Conservation (phyloP, 2,329 filamentous ascomycete species). For the Colletotrichum tropicale region DNA sequence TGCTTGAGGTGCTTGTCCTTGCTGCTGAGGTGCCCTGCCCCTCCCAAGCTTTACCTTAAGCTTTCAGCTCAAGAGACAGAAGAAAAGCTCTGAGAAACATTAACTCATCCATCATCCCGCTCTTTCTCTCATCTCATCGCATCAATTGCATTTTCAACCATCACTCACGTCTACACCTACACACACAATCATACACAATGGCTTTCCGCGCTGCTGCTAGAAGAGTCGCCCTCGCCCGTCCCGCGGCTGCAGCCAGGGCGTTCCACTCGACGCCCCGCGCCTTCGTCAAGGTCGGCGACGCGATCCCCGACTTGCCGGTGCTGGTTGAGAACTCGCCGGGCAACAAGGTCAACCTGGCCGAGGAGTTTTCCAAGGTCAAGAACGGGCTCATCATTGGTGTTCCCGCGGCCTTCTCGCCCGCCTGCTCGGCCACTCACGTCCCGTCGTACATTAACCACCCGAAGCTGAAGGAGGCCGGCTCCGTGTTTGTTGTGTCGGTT, state of each 20-base stretch:
- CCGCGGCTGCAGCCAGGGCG: conserved; percentile 32
- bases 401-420: conserved; percentile 74
- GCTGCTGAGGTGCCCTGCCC: neutral
- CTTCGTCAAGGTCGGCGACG: conserved; percentile 78
- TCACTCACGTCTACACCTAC: neutral
- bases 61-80: neutral
- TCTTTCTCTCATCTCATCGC: neutral
- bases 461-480: conserved; percentile 77
- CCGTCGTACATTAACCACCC: conserved; percentile 86
- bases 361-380: conserved; percentile 68
- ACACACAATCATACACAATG: conserved; percentile 28
- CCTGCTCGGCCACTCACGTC: conserved; percentile 70
- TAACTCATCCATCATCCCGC: neutral
- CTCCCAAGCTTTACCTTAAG: neutral
- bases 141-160: neutral
- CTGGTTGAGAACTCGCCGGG: conserved; percentile 86
- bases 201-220: conserved; percentile 40
- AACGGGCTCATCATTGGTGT: conserved; percentile 87
- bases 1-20: neutral
- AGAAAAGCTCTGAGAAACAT: neutral
- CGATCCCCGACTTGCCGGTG: conserved; percentile 76
- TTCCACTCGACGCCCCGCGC: conserved; percentile 71
- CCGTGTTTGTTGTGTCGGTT: conserved; percentile 89
- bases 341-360: conserved; percentile 86
- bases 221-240: conserved; percentile 33